These are phyloP conservation scores for Neurospora sp. DNA, from an alignment of 495 filamentous ascomycete genomes.

Conservation along the genomic window DNA sequence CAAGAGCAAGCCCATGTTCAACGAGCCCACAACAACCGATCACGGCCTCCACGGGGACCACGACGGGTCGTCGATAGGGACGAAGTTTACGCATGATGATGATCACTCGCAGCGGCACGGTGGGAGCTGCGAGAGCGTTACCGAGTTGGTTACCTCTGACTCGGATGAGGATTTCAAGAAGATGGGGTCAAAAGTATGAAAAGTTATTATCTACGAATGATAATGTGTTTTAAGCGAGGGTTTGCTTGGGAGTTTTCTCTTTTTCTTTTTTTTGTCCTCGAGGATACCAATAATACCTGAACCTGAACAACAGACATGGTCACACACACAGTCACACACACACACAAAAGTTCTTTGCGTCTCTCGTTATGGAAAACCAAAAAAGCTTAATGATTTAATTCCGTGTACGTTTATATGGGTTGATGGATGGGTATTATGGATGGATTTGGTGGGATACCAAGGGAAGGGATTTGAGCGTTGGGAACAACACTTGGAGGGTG, in stretches of 20 bases:
- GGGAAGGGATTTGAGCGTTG: background rate
- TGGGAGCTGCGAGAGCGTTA: background rate
- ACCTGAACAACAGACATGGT: background rate
- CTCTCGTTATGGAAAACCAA: background rate
- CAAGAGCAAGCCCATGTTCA: background rate
- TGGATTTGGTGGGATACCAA: background rate
- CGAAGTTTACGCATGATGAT: background rate
- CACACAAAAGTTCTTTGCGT: background rate
- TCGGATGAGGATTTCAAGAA: background rate
- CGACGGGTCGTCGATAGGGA: background rate
- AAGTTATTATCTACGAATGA: background rate
- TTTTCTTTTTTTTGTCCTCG: background rate
- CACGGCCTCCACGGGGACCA: background rate
- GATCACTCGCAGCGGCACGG: background rate
- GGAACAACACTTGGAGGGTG: background rate
- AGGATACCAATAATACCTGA: background rate
- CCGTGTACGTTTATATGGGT: background rate
- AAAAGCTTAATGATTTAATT: background rate
- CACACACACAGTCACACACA: background rate
- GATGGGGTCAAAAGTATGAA: background rate
- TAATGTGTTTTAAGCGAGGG: background rate
- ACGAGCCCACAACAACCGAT: background rate
- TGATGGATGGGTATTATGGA: background rate
- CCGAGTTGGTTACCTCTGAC: background rate
- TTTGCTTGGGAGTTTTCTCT: background rate